A percentile compares a stretch with the other conserved stretches of the same genome.
Conservation (phyloP, 208 protist species). For the Crithidia sp. region DNA sequence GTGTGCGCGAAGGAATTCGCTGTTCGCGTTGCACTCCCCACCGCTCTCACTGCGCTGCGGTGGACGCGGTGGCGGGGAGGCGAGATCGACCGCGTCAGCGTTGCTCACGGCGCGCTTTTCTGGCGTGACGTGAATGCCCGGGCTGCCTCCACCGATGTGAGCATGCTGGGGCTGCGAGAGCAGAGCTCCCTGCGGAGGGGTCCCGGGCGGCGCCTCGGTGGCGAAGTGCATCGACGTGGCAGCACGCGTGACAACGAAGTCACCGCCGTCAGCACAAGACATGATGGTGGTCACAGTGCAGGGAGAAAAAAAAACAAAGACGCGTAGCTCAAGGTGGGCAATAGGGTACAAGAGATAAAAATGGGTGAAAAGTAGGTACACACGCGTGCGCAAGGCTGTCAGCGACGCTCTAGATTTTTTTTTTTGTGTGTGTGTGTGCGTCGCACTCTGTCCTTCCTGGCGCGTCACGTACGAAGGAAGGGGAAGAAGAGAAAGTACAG, state of each 20-base stretch:
- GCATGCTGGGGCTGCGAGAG: not conserved
- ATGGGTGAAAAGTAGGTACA: too few relatives aligned
- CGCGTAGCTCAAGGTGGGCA: not conserved
- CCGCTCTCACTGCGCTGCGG: constrained; percentile 8
- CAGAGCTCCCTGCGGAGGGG: not conserved
- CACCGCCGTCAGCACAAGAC: not conserved
- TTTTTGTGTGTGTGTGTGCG: not conserved
- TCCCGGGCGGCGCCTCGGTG: not conserved
- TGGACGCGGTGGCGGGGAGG: constrained; percentile 32
- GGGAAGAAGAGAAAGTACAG: too few relatives aligned
- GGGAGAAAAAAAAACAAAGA: not conserved
- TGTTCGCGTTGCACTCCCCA: not conserved
- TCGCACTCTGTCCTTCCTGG: not conserved
- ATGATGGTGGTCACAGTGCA: not conserved
- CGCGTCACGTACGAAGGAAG: too few relatives aligned
- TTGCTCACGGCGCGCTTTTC: not conserved
- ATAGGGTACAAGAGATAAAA: too few relatives aligned
- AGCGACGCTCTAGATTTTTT: not conserved
- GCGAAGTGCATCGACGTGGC: constrained; percentile 16
- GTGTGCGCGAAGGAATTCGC: not conserved
- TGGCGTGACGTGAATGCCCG: not conserved
- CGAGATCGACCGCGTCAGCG: not conserved
- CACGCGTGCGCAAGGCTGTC: too few relatives aligned
- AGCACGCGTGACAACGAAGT: constrained; percentile 2
- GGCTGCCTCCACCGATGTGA: not conserved